Percentiles rank a stretch among this genome's conserved stretches.
Conservation (phyloP, 2,329 filamentous ascomycete species). For the Amauroascus verrucosus region DNA sequence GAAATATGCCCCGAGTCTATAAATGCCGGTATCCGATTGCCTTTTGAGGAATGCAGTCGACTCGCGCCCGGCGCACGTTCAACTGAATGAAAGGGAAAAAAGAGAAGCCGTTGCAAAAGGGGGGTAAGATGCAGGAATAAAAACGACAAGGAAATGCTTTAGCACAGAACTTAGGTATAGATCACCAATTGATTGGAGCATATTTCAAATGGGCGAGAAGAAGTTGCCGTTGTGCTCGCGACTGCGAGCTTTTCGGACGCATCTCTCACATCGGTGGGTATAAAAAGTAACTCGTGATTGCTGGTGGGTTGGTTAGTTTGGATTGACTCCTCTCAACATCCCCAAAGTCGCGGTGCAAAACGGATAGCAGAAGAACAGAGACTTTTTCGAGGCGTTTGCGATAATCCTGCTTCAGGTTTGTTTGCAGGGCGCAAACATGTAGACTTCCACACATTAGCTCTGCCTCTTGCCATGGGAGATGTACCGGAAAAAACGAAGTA, state of each 20-base stretch:
- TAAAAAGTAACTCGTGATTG: too few relatives aligned
- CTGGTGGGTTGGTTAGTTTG: too few relatives aligned
- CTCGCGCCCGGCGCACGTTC: conserved; percentile 16
- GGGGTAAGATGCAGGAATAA: not conserved
- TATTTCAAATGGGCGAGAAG: not conserved
- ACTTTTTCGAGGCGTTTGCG: too few relatives aligned
- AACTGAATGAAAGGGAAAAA: conserved; percentile 10
- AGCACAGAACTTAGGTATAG: not conserved
- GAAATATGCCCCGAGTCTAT: conserved; percentile 19
- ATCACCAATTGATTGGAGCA: not conserved
- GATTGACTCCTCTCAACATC: too few relatives aligned
- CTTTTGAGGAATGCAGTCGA: conserved; percentile 11
- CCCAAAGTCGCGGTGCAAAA: too few relatives aligned
- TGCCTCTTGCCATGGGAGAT: too few relatives aligned
- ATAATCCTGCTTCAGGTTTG: too few relatives aligned
- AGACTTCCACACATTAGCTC: too few relatives aligned
- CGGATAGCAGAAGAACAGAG: too few relatives aligned
- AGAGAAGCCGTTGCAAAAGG: conserved; percentile 6
- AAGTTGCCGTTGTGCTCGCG: too few relatives aligned
- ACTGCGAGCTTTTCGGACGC: too few relatives aligned
- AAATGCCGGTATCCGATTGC: conserved; percentile 16
- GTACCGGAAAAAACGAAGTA: not conserved
- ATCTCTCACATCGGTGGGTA: not conserved
- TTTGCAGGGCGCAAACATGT: too few relatives aligned
- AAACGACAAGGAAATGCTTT: not conserved